These are phyloP conservation scores for Juncus effusus DNA, from an alignment of 176 grass and related monocot genomes.

Conservation along the genomic window DNA sequence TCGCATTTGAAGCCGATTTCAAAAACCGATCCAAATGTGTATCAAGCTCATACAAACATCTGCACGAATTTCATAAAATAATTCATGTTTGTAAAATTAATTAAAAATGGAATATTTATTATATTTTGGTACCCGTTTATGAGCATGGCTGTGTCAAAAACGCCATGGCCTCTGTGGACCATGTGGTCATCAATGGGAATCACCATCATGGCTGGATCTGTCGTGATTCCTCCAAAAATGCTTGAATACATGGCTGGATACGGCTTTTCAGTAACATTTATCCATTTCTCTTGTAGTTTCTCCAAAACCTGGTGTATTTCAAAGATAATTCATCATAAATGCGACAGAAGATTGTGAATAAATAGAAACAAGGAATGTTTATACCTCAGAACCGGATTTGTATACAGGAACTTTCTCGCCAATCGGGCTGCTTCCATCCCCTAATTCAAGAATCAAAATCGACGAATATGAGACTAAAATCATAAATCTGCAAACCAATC, in stretches of 20 bases:
- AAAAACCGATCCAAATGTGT: conserved; percentile 79
- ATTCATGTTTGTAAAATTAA: background rate
- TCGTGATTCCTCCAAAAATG: conserved; percentile 58
- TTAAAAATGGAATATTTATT: background rate
- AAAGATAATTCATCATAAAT: background rate
- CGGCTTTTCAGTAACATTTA: background rate
- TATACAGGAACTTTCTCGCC: conserved; percentile 21
- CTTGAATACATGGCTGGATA: conserved; percentile 83
- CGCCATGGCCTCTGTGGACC: conserved; percentile 83
- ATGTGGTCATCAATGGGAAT: conserved; percentile 87
- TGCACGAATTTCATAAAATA: background rate
- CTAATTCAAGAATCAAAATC: conserved; percentile 23
- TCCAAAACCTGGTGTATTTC: conserved; percentile 31
- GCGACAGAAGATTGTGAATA: background rate
- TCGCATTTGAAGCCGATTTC: conserved; percentile 54
- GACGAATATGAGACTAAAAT: background rate
- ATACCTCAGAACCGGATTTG: conserved; percentile 28
- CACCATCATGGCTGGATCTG: conserved; percentile 70
- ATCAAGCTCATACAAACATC: conserved; percentile 74
- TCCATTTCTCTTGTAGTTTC: conserved; percentile 53
- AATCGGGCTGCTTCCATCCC: background rate
- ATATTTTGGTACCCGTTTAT: conserved; percentile 47
- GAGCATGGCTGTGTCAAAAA: conserved; percentile 93
- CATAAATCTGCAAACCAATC: background rate
- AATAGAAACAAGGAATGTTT: background rate